A percentile compares a stretch with the other conserved stretches of the same genome.
These are phyloP conservation scores for Cutaneotrichosporon curvatum DNA, from an alignment of 1,284 basidiomycete species.

Conservation along the genomic window DNA sequence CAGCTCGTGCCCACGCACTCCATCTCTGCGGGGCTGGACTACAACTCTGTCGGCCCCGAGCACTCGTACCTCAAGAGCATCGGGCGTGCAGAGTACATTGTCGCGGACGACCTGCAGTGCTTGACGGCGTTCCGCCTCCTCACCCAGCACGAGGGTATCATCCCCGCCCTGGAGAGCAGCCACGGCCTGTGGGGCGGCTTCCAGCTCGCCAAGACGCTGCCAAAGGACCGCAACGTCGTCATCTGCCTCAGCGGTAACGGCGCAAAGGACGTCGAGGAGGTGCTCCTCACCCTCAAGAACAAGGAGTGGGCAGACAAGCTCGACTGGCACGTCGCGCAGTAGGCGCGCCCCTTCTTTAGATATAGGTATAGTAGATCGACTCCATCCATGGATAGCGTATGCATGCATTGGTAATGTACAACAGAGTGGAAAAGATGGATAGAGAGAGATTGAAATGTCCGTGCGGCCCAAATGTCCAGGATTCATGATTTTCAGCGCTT, in stretches of 20 bases:
- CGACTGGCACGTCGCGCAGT: slow-evolving; percentile 64
- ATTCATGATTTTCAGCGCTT: no score
- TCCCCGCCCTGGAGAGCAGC: slow-evolving; percentile 90
- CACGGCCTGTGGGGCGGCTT: slow-evolving; percentile 94
- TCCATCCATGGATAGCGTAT: no score
- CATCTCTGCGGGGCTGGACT: slow-evolving; percentile 69
- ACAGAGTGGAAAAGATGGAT: no score
- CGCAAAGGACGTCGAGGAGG: slow-evolving; percentile 43
- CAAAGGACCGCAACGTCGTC: slow-evolving; percentile 79
- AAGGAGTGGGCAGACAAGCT: slow-evolving; percentile 77
- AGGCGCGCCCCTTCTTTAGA: no score
- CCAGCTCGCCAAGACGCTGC: slow-evolving; percentile 72
- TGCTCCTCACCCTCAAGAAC: slow-evolving; percentile 40
- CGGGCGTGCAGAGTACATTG: slow-evolving; percentile 85
- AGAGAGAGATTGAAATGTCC: no score
- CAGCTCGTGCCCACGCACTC: slow-evolving; percentile 98
- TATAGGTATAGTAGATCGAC: no score
- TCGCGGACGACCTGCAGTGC: slow-evolving; percentile 88
- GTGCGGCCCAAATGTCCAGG: no score
- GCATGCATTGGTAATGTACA: no score
- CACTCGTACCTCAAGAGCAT: slow-evolving; percentile 95
- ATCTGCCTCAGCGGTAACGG: slow-evolving; percentile 51
- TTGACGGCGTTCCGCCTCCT: slow-evolving; percentile 84
- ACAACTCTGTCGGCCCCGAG: slow-evolving; percentile 77
- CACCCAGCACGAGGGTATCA: slow-evolving; percentile 93